A percentile compares a stretch with the other conserved stretches of the same genome.
Evolutionary conservation across 139 green algal genomes (phyloP).

Genomic region (Chlorella sp.): DNA sequence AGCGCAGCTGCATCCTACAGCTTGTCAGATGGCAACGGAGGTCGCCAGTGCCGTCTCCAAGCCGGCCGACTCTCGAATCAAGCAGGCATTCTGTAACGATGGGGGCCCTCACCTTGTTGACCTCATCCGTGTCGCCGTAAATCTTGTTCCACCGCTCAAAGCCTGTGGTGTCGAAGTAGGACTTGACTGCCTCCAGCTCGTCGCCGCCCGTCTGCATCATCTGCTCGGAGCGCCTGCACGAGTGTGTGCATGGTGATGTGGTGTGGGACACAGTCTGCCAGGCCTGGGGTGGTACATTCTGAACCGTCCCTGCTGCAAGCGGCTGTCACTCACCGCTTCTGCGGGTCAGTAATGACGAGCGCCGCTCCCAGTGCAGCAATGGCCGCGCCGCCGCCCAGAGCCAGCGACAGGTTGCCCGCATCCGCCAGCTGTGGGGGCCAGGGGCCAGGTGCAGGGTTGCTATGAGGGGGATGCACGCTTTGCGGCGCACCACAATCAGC

Average conservation of each 20-base stretch:
- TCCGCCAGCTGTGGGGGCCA: conserved; percentile 24
- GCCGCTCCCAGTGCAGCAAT: conserved; percentile 77
- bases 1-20: too few species aligned
- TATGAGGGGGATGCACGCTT: too few species aligned
- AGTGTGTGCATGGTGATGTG: too few species aligned
- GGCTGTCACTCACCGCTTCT: conserved; percentile 75
- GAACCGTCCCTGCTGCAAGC: too few species aligned
- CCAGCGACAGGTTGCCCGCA: conserved; percentile 44
- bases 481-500: too few species aligned
- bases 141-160: conserved; percentile 99
- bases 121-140: conserved; percentile 98
- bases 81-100: too few species aligned
- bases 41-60: too few species aligned
- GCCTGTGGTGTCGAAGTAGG: conserved; percentile 96
- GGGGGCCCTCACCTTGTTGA: conserved; percentile 97
- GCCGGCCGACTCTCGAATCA: too few species aligned
- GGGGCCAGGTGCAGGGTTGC: too few species aligned
- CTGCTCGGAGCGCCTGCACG: conserved; percentile 78
- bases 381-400: conserved; percentile 72
- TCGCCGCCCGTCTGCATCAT: conserved; percentile 85
- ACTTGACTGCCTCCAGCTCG: conserved; percentile 93
- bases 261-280: too few species aligned
- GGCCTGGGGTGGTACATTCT: too few species aligned
- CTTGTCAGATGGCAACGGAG: too few species aligned
- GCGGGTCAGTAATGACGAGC: conserved; percentile 82